A percentile compares a stretch with the other conserved stretches of the same genome.
phyloP scores from a whole-genome alignment of 1,284 basidiomycete species.

The Heterobasidion irregulare region DNA sequence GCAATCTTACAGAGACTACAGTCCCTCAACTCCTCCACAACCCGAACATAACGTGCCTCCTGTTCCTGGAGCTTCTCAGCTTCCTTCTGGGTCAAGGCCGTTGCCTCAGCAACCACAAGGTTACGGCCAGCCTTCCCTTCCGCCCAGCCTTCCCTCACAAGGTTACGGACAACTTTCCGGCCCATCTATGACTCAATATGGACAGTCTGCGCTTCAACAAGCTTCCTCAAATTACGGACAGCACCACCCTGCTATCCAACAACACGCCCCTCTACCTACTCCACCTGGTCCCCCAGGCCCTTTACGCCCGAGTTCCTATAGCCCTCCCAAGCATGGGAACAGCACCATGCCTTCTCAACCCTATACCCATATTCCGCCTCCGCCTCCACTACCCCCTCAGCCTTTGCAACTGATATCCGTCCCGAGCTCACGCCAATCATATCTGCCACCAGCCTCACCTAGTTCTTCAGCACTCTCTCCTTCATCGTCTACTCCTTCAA shows the following conservation, averaged over 20 bases:
- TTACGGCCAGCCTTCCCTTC: not conserved
- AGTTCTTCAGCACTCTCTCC: not conserved
- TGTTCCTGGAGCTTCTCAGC: constrained; percentile 25
- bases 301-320: constrained; percentile 1
- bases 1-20: constrained; percentile 10
- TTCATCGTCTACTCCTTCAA: not conserved
- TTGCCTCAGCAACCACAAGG: constrained; percentile 32
- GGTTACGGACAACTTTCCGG: constrained; percentile 12
- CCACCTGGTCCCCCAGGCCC: constrained; percentile 4
- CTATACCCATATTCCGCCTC: constrained; percentile 5
- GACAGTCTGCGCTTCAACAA: not conserved
- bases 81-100: constrained; percentile 40
- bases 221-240: not conserved
- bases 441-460: not conserved
- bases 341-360: constrained; percentile 28
- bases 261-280: not conserved
- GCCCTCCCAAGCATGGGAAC: constrained; percentile 7
- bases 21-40: constrained; percentile 7
- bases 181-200: not conserved
- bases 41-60: constrained; percentile 5
- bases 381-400: not conserved
- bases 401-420: not conserved
- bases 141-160: constrained; percentile 14
- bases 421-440: not conserved
- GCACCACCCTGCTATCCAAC: not conserved